Conservation (phyloP, 768 basidiomycete species). For the Harrya chromipes region DNA sequence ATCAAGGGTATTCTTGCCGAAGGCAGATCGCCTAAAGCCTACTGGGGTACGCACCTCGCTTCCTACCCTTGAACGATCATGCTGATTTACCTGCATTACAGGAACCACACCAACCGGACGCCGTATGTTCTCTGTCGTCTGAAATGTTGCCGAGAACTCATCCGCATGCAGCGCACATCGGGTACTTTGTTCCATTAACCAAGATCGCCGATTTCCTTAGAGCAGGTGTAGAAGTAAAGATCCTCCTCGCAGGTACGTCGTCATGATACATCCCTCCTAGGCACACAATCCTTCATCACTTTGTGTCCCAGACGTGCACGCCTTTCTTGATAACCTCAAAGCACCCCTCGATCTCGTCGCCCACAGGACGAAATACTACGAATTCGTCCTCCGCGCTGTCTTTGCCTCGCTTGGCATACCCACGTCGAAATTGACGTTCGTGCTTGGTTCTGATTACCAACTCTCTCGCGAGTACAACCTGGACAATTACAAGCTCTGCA, state of each 20-base stretch:
- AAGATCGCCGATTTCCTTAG: slow-evolving; percentile 96
- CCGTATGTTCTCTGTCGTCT: slow-evolving; percentile 54
- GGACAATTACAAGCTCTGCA: slow-evolving; percentile 89
- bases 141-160: not conserved
- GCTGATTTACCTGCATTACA: slow-evolving; percentile 29
- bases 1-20: slow-evolving; percentile 80
- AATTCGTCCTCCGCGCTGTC: slow-evolving; percentile 74
- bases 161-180: slow-evolving; percentile 75
- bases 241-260: slow-evolving; percentile 70
- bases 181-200: slow-evolving; percentile 91
- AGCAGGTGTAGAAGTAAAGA: slow-evolving; percentile 87
- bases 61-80: not conserved
- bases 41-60: slow-evolving; percentile 72
- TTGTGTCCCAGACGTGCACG: slow-evolving; percentile 72
- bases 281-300: not conserved
- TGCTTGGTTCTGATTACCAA: slow-evolving; percentile 92
- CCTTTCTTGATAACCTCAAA: slow-evolving; percentile 96
- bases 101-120: slow-evolving; percentile 92
- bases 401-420: slow-evolving; percentile 91
- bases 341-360: slow-evolving; percentile 90
- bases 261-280: not conserved
- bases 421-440: slow-evolving; percentile 75
- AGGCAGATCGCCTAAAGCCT: slow-evolving; percentile 74
- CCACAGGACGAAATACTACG: slow-evolving; percentile 88
- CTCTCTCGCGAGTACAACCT: slow-evolving; percentile 88